A percentile compares a stretch with the other conserved stretches of the same genome.
phyloP scores from a whole-genome alignment of 225 moss, liverwort and hornwort species.

The Marchantia polymorpha region DNA sequence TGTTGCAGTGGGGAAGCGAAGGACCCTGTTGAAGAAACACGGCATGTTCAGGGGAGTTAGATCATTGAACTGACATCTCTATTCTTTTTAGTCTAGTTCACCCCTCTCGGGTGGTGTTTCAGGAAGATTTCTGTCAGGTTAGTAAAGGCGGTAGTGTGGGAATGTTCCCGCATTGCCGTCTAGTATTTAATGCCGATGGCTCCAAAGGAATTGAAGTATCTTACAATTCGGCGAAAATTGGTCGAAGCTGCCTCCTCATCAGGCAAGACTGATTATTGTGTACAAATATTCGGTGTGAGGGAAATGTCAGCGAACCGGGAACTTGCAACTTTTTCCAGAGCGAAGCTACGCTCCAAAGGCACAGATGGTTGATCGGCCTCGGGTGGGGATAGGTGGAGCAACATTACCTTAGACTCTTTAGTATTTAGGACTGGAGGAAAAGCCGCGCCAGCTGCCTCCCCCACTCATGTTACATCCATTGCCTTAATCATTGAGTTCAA shows the following conservation, averaged over 20 bases:
- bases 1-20: slow-evolving; percentile 24
- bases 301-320: not conserved
- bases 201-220: slow-evolving; percentile 11
- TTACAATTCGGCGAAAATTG: not conserved
- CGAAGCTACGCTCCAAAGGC: not conserved
- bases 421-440: too few relatives aligned
- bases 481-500: too few relatives aligned
- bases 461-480: too few relatives aligned
- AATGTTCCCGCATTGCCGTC: not conserved
- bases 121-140: slow-evolving; percentile 27
- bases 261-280: slow-evolving; percentile 28
- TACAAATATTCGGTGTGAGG: slow-evolving; percentile 22
- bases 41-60: slow-evolving; percentile 20
- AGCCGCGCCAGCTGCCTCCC: too few relatives aligned
- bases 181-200: not conserved
- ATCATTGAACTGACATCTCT: slow-evolving; percentile 23
- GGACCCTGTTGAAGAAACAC: slow-evolving; percentile 22
- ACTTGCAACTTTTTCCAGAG: not conserved
- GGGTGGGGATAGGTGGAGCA: too few relatives aligned
- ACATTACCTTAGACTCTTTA: too few relatives aligned
- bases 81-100: slow-evolving; percentile 39
- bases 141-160: slow-evolving; percentile 19
- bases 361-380: not conserved
- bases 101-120: slow-evolving; percentile 12
- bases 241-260: slow-evolving; percentile 14